These are phyloP conservation scores for Chaetomium strumarium DNA, from an alignment of 2,329 filamentous ascomycete species.

Conservation along the genomic window DNA sequence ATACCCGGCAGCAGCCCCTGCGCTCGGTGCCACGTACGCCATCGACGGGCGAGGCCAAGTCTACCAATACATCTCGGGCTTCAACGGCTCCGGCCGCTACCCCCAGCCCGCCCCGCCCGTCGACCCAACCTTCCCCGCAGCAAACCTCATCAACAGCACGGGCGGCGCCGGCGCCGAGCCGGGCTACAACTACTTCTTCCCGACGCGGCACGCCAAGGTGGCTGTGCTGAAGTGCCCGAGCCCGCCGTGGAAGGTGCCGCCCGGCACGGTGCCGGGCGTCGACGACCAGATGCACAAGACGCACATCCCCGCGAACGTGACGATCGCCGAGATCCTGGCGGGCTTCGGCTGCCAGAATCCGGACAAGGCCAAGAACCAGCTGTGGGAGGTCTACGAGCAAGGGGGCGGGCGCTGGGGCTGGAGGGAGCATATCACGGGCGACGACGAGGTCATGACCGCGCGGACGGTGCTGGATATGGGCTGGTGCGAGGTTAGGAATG, in stretches of 20 bases:
- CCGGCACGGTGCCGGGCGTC: slow-evolving; percentile 32
- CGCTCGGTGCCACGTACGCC: slow-evolving; percentile 1
- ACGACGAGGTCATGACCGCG: slow-evolving; percentile 41
- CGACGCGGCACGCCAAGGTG: slow-evolving; percentile 51
- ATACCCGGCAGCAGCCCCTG: background rate
- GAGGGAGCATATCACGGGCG: slow-evolving; percentile 46
- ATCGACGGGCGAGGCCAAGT: background rate
- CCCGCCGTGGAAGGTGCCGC: slow-evolving; percentile 48
- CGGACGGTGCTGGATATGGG: slow-evolving; percentile 51
- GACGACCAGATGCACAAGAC: slow-evolving; percentile 44
- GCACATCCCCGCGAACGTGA: slow-evolving; percentile 48
- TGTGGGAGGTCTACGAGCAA: slow-evolving; percentile 51
- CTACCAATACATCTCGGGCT: slow-evolving; percentile 22
- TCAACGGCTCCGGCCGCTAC: slow-evolving; percentile 32
- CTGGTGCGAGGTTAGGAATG: slow-evolving; percentile 43
- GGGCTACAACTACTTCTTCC: slow-evolving; percentile 60
- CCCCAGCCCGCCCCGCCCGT: slow-evolving; percentile 39
- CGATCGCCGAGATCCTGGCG: slow-evolving; percentile 50
- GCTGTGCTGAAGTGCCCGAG: slow-evolving; percentile 48
- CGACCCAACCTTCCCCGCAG: slow-evolving; percentile 43
- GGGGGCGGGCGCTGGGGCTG: slow-evolving; percentile 55
- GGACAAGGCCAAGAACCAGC: slow-evolving; percentile 45
- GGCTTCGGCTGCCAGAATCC: slow-evolving; percentile 53
- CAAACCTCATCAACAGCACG: slow-evolving; percentile 51
- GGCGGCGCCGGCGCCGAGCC: slow-evolving; percentile 54